Percentiles rank a stretch among this genome's conserved stretches.
Conservation (phyloP, 441 rosid species). For the Adansonia grandidieri region DNA sequence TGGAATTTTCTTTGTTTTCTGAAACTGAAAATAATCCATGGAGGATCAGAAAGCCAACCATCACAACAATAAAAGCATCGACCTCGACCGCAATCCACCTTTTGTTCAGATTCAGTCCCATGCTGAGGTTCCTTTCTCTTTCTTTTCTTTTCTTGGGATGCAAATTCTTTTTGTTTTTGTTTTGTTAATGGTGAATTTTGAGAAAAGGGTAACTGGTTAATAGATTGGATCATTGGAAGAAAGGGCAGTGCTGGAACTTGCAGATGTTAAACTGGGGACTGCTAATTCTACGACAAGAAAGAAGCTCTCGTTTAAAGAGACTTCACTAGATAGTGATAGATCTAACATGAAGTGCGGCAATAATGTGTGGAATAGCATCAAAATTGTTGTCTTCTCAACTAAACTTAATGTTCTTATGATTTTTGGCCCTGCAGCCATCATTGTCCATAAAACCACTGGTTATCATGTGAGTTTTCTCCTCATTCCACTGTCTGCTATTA, state of each 20-base stretch:
- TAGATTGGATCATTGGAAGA: slow-evolving; percentile 36
- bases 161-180: background rate
- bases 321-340: background rate
- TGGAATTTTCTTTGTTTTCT: slow-evolving; percentile 7
- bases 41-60: background rate
- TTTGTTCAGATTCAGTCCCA: slow-evolving; percentile 4
- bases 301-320: background rate
- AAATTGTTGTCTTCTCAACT: slow-evolving; percentile 52
- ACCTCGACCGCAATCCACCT: background rate
- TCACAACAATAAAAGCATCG: background rate
- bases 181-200: background rate
- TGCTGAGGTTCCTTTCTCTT: slow-evolving; percentile 21
- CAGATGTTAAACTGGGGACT: slow-evolving; percentile 23
- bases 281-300: slow-evolving; percentile 1
- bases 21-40: slow-evolving; percentile 17
- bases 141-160: background rate
- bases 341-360: background rate
- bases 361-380: slow-evolving; percentile 42
- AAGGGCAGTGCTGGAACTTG: slow-evolving; percentile 34
- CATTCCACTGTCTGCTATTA: background rate
- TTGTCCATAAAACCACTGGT: slow-evolving; percentile 31
- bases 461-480: slow-evolving; percentile 35
- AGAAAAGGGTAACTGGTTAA: slow-evolving; percentile 17
- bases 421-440: slow-evolving; percentile 62
- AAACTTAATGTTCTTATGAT: slow-evolving; percentile 57